Conservation (phyloP, 2,329 filamentous ascomycete genomes). For the Sarocladiaceae sp. region DNA sequence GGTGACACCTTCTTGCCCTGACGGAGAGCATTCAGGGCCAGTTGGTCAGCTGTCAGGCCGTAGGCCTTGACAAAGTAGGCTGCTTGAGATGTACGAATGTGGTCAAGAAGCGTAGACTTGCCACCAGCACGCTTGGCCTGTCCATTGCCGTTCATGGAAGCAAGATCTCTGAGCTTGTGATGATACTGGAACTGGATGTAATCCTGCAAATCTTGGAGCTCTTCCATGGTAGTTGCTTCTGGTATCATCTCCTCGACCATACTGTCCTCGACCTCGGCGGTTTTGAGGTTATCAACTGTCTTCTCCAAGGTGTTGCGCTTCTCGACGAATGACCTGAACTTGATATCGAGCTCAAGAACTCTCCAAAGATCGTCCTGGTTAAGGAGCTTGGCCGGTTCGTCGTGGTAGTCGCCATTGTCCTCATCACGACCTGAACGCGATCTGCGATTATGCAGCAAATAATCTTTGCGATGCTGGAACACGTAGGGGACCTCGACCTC, state of each 20-base stretch:
- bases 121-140: conserved; percentile 77
- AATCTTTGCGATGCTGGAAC: conserved; percentile 96
- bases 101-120: conserved; percentile 74
- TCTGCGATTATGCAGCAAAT: conserved; percentile 83
- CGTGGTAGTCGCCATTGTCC: conserved; percentile 64
- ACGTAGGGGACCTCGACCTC: conserved; percentile 96
- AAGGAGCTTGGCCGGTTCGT: conserved; percentile 79
- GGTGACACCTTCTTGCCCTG: conserved; percentile 73
- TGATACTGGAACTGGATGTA: conserved; percentile 94
- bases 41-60: conserved; percentile 80
- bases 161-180: conserved; percentile 73
- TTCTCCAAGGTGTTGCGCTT: conserved; percentile 82
- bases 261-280: conserved; percentile 58
- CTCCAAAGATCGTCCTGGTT: conserved; percentile 93
- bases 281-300: conserved; percentile 66
- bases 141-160: conserved; percentile 53
- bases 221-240: conserved; percentile 79
- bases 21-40: conserved; percentile 79
- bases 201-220: conserved; percentile 92
- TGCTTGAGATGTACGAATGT: conserved; percentile 71
- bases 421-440: conserved; percentile 55
- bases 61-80: conserved; percentile 82
- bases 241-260: conserved; percentile 79
- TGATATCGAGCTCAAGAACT: conserved; percentile 89
- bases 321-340: conserved; percentile 87